Evolutionary conservation across 768 basidiomycete species (phyloP).

Genomic region (Boletus rubescentipes): DNA sequence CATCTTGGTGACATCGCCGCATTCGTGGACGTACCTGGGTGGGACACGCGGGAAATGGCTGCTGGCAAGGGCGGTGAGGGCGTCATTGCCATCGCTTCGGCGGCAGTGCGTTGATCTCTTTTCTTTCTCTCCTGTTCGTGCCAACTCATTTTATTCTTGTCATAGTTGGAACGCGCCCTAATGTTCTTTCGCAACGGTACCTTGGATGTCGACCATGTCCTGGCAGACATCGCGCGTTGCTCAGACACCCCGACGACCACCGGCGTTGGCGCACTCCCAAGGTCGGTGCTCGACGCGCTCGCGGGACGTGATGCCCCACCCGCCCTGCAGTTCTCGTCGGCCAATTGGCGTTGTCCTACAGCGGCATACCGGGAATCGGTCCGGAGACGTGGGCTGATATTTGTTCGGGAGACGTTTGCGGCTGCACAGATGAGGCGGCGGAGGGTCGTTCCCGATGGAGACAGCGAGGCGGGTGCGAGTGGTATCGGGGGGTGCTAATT

Average conservation of each 20-base stretch:
- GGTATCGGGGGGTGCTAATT: background rate
- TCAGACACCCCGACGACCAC: background rate
- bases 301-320: background rate
- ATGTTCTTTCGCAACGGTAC: background rate
- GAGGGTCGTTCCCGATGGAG: background rate
- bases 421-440: background rate
- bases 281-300: background rate
- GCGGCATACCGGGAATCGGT: constrained; percentile 1
- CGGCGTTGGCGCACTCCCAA: too few species aligned
- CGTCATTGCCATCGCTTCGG: constrained; percentile 4
- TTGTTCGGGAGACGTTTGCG: background rate
- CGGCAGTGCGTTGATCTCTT: background rate
- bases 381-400: background rate
- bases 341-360: background rate
- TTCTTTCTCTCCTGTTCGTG: background rate
- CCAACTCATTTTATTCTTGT: background rate
- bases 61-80: background rate
- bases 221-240: background rate
- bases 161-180: constrained; percentile 1
- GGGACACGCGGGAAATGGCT: background rate
- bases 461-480: background rate
- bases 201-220: background rate
- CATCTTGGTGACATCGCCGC: background rate
- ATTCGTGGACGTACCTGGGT: background rate
- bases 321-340: background rate